Evolutionary conservation across 139 green algal genomes (phyloP).

Genomic region (Mesostigma viride): DNA sequence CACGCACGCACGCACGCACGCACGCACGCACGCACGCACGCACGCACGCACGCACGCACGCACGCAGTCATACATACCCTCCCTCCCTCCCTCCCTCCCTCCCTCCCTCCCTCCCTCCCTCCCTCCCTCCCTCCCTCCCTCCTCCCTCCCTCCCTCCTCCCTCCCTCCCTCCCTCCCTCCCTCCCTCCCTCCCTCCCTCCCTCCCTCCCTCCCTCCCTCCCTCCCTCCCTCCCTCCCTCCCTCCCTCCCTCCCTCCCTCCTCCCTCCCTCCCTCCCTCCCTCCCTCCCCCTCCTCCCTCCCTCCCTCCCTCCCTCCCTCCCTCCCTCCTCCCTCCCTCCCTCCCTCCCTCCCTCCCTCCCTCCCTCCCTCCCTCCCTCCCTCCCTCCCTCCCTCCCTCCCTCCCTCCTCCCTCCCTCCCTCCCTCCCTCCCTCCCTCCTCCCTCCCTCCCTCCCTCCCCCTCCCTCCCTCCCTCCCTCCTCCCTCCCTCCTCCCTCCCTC

Average conservation of each 20-base stretch:
- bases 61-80: no score
- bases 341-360: background rate
- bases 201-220: background rate
- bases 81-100: background rate
- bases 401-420: background rate
- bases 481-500: background rate
- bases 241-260: background rate
- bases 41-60: conserved; percentile 3
- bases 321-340: background rate
- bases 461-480: background rate
- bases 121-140: background rate
- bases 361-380: conserved; percentile 2
- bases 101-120: background rate
- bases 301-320: background rate
- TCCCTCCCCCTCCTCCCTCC: background rate
- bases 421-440: background rate
- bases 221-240: background rate
- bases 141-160: background rate
- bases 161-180: background rate
- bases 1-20: conserved; percentile 1
- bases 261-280: background rate
- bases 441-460: no score
- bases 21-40: background rate
- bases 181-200: background rate
- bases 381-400: background rate